phyloP scores from a whole-genome alignment of 179 eudicot genomes.

The Nepenthes alata region DNA sequence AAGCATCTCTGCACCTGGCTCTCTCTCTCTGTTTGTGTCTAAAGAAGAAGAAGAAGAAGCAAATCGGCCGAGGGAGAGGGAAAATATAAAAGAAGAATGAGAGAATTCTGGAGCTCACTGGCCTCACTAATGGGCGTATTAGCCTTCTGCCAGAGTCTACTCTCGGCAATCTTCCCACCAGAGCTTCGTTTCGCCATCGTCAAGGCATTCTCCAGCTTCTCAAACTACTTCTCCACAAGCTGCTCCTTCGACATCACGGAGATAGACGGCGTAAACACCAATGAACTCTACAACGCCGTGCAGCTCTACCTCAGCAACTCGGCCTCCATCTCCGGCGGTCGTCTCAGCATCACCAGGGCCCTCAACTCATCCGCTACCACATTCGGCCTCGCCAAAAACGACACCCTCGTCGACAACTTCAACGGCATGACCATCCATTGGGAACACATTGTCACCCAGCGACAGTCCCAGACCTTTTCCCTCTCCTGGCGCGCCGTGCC shows the following conservation, averaged over 20 bases:
- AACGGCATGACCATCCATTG: conserved; percentile 40
- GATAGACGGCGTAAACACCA: conserved; percentile 91
- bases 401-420: conserved; percentile 47
- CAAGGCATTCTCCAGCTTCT: conserved; percentile 40
- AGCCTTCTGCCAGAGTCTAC: conserved; percentile 64
- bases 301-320: conserved; percentile 67
- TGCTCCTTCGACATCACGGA: conserved; percentile 89
- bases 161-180: conserved; percentile 68
- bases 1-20: no score
- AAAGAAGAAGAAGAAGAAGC: neutral
- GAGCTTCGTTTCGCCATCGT: conserved; percentile 50
- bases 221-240: conserved; percentile 48
- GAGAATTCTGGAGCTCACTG: conserved; percentile 72
- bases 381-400: conserved; percentile 66
- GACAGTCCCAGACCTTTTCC: conserved; percentile 55
- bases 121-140: conserved; percentile 81
- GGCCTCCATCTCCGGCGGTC: conserved; percentile 34
- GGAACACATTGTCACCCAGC: conserved; percentile 72
- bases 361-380: conserved; percentile 65
- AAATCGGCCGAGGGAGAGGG: neutral
- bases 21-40: neutral
- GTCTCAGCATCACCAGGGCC: conserved; percentile 59
- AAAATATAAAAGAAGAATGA: conserved; percentile 26
- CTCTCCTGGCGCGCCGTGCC: conserved; percentile 90
- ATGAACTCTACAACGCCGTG: conserved; percentile 88